Evolutionary conservation across 169 alveolate species (phyloP).

Genomic region (Plasmodium berghei): DNA sequence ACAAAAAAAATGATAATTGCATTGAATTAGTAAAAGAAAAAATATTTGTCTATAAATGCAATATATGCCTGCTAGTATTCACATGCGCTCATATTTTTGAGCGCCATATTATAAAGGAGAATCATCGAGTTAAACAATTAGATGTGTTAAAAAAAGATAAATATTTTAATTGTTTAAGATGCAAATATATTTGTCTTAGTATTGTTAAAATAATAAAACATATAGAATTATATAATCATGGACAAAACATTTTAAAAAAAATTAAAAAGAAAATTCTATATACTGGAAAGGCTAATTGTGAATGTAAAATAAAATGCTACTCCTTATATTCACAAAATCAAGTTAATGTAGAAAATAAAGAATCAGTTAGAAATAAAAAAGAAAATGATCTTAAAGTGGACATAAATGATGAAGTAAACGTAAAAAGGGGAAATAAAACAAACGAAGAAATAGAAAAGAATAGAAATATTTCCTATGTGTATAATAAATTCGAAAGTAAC

Average conservation of each 20-base stretch:
- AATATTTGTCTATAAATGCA: conserved; percentile 54
- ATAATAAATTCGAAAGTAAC: too few relatives aligned
- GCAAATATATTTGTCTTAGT: conserved; percentile 65
- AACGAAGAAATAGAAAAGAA: too few relatives aligned
- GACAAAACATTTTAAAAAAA: conserved; percentile 67
- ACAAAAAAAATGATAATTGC: conserved; percentile 1
- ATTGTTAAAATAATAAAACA: conserved; percentile 67
- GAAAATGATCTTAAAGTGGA: too few relatives aligned
- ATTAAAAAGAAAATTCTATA: conserved; percentile 48
- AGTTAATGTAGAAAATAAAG: too few relatives aligned
- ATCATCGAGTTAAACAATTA: conserved; percentile 62
- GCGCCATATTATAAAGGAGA: conserved; percentile 34
- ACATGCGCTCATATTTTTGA: conserved; percentile 65
- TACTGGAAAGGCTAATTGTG: conserved; percentile 40
- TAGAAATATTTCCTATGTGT: too few relatives aligned
- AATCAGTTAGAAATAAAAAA: too few relatives aligned
- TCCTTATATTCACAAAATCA: conserved; percentile 49
- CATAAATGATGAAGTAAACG: too few relatives aligned
- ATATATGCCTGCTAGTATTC: conserved; percentile 43
- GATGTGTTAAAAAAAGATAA: conserved; percentile 58
- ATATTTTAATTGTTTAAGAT: conserved; percentile 56
- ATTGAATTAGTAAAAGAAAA: conserved; percentile 44
- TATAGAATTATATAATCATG: conserved; percentile 61
- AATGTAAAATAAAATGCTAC: conserved; percentile 50
- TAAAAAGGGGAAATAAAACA: too few relatives aligned